Percentiles rank a stretch among this genome's conserved stretches.
phyloP scores from a whole-genome alignment of 2,329 filamentous ascomycete genomes.

The Aspergillus awamori region DNA sequence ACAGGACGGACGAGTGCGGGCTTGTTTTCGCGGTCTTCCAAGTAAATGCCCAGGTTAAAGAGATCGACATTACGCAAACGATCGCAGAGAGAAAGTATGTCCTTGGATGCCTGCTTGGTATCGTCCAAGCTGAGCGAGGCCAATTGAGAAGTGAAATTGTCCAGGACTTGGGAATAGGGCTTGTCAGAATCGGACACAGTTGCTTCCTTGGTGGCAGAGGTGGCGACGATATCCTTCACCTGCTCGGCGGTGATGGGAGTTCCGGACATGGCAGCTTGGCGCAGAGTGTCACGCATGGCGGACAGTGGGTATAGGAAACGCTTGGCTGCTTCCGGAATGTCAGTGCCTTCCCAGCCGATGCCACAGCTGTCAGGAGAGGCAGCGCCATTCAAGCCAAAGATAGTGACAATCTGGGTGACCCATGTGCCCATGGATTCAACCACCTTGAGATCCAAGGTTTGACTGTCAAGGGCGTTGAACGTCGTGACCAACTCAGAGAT shows the following conservation, averaged over 20 bases:
- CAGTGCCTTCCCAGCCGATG: slow-evolving; percentile 68
- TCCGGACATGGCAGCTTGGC: slow-evolving; percentile 57
- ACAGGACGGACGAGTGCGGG: slow-evolving; percentile 71
- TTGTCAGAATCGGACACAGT: slow-evolving; percentile 32
- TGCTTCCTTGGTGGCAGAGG: slow-evolving; percentile 27
- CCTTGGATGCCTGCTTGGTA: slow-evolving; percentile 64
- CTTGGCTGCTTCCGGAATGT: slow-evolving; percentile 62
- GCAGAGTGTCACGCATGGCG: slow-evolving; percentile 59
- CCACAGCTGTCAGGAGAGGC: slow-evolving; percentile 39
- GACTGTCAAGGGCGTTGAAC: slow-evolving; percentile 64
- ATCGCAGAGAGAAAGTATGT: slow-evolving; percentile 76
- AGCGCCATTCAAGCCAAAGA: slow-evolving; percentile 70
- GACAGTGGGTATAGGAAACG: slow-evolving; percentile 64
- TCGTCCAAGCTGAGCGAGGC: slow-evolving; percentile 36
- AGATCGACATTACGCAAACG: slow-evolving; percentile 78
- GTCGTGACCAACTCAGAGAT: slow-evolving; percentile 77
- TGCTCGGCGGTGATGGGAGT: slow-evolving; percentile 44
- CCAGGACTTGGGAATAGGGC: slow-evolving; percentile 54
- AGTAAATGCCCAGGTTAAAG: slow-evolving; percentile 80
- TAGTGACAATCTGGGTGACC: slow-evolving; percentile 80
- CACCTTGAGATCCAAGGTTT: slow-evolving; percentile 50
- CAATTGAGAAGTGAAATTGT: slow-evolving; percentile 45
- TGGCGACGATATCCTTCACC: slow-evolving; percentile 44
- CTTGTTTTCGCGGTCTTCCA: slow-evolving; percentile 74
- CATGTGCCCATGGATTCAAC: slow-evolving; percentile 67